A percentile compares a stretch with the other conserved stretches of the same genome.
These are phyloP conservation scores for Aspergillus bertholletiae DNA, from an alignment of 495 filamentous ascomycete species.

Conservation along the genomic window DNA sequence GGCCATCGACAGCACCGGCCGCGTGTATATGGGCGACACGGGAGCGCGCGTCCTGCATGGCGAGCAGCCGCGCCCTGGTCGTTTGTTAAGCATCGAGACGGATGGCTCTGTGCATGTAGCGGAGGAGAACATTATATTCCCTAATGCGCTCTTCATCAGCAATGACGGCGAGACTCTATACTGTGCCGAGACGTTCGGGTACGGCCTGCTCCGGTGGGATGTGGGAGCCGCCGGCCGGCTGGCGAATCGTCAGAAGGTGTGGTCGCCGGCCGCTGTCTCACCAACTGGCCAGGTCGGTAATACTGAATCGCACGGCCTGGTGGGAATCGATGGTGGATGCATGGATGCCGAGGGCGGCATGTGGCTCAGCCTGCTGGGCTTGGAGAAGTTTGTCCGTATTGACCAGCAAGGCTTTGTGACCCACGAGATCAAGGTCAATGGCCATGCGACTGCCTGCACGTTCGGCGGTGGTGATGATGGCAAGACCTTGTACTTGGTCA, in stretches of 20 bases:
- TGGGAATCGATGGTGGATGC: neutral
- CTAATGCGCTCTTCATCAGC: conserved; percentile 1
- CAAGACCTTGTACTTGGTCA: neutral
- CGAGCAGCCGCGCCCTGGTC: neutral
- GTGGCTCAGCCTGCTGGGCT: neutral
- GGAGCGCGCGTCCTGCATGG: neutral
- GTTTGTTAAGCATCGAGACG: neutral
- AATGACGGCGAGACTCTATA: neutral
- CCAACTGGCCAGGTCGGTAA: neutral
- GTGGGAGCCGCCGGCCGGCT: neutral
- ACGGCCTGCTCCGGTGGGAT: neutral
- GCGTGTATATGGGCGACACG: neutral
- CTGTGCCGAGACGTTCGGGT: neutral
- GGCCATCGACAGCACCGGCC: neutral
- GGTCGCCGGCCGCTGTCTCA: neutral
- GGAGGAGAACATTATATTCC: neutral
- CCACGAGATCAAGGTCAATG: neutral
- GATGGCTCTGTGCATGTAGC: neutral
- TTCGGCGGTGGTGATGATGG: neutral
- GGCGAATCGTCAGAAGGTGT: too few relatives aligned
- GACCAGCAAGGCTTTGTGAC: neutral
- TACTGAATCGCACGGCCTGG: neutral
- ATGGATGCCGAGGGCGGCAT: neutral
- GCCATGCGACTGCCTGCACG: neutral
- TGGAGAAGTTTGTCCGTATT: neutral